phyloP scores from a whole-genome alignment of 495 filamentous ascomycete species.

The Lasiosphaeriaceae sp. region DNA sequence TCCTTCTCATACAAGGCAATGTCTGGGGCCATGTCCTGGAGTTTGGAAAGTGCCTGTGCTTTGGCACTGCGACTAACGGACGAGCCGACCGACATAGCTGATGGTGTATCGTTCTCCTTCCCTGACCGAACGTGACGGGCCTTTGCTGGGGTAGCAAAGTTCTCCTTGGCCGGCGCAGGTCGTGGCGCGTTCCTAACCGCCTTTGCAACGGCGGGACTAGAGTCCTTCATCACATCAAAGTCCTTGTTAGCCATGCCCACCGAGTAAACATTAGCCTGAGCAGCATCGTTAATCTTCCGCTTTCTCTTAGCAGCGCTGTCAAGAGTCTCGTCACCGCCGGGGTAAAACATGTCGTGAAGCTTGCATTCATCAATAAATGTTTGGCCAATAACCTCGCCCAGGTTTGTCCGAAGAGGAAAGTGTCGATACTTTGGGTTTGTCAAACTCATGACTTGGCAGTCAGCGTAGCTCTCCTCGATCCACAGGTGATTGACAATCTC shows the following conservation, averaged over 20 bases:
- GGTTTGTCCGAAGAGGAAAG: slow-evolving; percentile 84
- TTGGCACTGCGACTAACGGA: slow-evolving; percentile 84
- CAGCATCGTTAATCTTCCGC: slow-evolving; percentile 35
- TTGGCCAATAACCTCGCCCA: slow-evolving; percentile 88
- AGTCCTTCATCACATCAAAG: slow-evolving; percentile 24
- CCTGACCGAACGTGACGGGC: slow-evolving; percentile 42
- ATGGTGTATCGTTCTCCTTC: slow-evolving; percentile 86
- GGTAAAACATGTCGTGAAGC: slow-evolving; percentile 35
- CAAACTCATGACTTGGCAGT: slow-evolving; percentile 66
- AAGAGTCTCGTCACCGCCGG: slow-evolving; percentile 32
- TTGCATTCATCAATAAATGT: slow-evolving; percentile 50
- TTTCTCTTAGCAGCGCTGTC: slow-evolving; percentile 33
- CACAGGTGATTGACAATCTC: slow-evolving; percentile 91
- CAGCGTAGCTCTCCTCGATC: slow-evolving; percentile 95
- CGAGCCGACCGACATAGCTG: slow-evolving; percentile 38
- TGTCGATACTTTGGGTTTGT: slow-evolving; percentile 68
- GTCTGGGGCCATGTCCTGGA: slow-evolving; percentile 75
- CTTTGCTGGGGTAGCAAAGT: slow-evolving; percentile 41
- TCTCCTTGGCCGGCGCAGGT: slow-evolving; percentile 11
- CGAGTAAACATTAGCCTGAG: slow-evolving; percentile 34
- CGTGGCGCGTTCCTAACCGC: slow-evolving; percentile 1
- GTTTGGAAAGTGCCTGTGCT: slow-evolving; percentile 66
- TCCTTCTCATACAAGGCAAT: slow-evolving; percentile 92
- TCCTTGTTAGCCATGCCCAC: slow-evolving; percentile 26
- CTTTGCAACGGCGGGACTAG: slow-evolving; percentile 13